Conservation (phyloP, 805 yeast genomes). For the Saccharomycopsis sp. region DNA sequence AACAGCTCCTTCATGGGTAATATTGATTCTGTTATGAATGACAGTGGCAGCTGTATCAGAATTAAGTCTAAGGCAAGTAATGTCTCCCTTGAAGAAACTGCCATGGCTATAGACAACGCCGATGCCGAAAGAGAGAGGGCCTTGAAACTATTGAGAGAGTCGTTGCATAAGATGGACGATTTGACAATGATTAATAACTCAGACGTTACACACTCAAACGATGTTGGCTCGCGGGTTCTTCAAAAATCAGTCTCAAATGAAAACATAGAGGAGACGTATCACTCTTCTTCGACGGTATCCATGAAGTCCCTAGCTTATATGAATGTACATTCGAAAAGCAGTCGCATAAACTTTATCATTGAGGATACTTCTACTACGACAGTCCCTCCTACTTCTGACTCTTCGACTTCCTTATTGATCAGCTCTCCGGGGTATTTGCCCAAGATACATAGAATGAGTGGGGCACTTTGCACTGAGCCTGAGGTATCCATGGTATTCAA, state of each 20-base stretch:
- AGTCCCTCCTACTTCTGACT: background rate
- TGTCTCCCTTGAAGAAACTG: background rate
- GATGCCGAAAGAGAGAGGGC: slow-evolving; percentile 7
- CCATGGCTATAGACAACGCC: background rate
- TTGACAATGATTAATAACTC: background rate
- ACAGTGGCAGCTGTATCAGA: background rate
- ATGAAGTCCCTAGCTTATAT: background rate
- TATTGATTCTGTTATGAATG: slow-evolving; percentile 1
- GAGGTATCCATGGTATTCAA: slow-evolving; percentile 6
- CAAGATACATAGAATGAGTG: slow-evolving; percentile 6
- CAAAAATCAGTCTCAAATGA: background rate
- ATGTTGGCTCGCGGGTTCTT: background rate
- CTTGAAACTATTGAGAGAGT: slow-evolving; percentile 14
- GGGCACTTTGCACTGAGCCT: slow-evolving; percentile 10
- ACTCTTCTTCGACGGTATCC: background rate
- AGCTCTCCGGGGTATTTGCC: background rate
- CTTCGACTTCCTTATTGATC: background rate
- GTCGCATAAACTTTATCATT: background rate
- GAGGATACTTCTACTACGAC: slow-evolving; percentile 2
- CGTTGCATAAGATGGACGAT: slow-evolving; percentile 4
- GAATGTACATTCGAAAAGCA: background rate
- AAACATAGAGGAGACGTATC: background rate
- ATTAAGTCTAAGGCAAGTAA: background rate
- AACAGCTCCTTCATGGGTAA: background rate
- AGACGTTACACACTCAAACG: background rate